Evolutionary conservation across 257 asterid species (phyloP).

Genomic region (Misopates orontium): DNA sequence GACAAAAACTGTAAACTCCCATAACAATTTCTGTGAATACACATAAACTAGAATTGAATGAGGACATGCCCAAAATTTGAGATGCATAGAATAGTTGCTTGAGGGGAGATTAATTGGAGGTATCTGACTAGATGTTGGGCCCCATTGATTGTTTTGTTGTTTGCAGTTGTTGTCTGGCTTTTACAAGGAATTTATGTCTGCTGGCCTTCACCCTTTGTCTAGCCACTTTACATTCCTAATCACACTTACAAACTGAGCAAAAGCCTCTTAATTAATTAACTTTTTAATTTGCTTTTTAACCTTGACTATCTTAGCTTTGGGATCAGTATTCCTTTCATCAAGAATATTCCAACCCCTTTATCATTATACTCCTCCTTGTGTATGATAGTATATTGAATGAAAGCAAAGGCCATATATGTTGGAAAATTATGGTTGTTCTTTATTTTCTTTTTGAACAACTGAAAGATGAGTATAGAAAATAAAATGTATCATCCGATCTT

Average conservation of each 20-base stretch:
- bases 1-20: constrained; percentile 33
- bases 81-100: constrained; percentile 19
- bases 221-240: constrained; percentile 3
- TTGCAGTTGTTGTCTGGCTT: constrained; percentile 40
- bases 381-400: not conserved
- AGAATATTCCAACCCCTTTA: constrained; percentile 2
- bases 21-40: not conserved
- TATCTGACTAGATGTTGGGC: constrained; percentile 34
- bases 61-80: not conserved
- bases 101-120: too few relatives aligned
- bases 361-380: not conserved
- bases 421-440: too few relatives aligned
- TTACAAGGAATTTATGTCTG: constrained; percentile 39
- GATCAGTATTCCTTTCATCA: not conserved
- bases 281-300: not conserved
- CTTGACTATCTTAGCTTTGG: constrained; percentile 15
- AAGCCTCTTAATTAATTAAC: constrained; percentile 7
- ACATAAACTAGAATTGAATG: not conserved
- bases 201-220: constrained; percentile 36
- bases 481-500: too few relatives aligned
- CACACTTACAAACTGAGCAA: not conserved
- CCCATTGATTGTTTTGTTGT: constrained; percentile 31
- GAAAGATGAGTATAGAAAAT: too few relatives aligned
- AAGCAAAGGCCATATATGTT: too few relatives aligned
- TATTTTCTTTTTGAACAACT: too few relatives aligned